Base-by-base conservation (phyloP, 371 early-diverging fungal species). In the Mucor ambiguus region DNA sequence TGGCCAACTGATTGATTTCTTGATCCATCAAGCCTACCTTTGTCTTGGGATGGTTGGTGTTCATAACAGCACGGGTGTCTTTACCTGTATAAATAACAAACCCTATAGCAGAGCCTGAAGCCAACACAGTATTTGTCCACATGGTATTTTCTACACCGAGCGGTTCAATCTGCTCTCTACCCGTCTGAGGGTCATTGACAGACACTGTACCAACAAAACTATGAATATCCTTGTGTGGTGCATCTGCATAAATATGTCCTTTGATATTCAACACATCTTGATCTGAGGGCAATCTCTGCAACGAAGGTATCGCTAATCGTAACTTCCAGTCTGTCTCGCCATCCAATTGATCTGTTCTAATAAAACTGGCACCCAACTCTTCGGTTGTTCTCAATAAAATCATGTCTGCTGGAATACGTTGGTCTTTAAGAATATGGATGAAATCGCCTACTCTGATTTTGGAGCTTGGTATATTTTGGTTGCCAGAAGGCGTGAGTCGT, bases 291-390 rank as follows among this genome's bases (percentile, higher is more conserved):
- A 95, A 71, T 57, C 88, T 86, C 72, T 98, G 97, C 24, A 88
- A 82, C 0, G 87, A 86, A 16, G 93, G 90, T 22, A 95, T 90
- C 0, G 98, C 96, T 20, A 96, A 71, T 38, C 93, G 86, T 64
- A 98, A 78, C 80, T 99, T 99, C 99, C 99, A 99, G 73, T 99
- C 99, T 0, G 99, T 99, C 75, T 99, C 99, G 66, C 99, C 99
- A 77, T 99, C 99, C 49, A 99, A 83, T 73, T 99, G 99, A 83
- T 99, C 99, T 4, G 99, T 99, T 56, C 99, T 84, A 73, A 99
- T 95, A 82, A 99, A 99, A 65, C 97, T 93, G 18, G 98, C 89
- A 2, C 99, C 99, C 14, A 78, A 83, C 10, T 79, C 75, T 65
- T 98, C 98, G 0, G 89, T 88, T 12, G 97, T 95, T 48, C 96